phyloP scores from a whole-genome alignment of 441 rosid species.

The Erodium chrysanthum region DNA sequence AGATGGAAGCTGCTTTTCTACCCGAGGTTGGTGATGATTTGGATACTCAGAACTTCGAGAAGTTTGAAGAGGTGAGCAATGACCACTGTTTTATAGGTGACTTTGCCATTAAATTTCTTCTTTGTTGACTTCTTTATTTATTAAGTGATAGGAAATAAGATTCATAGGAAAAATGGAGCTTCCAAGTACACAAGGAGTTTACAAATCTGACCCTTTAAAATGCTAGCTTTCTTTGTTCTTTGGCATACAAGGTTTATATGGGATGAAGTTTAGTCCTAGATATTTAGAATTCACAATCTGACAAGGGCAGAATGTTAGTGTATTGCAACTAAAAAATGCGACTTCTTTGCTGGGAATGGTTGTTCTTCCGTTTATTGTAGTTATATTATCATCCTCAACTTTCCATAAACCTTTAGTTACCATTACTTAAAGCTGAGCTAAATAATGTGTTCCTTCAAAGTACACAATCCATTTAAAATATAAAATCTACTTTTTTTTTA shows the following conservation, averaged over 20 bases:
- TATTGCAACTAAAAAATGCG: not conserved
- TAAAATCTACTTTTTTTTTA: too few species aligned
- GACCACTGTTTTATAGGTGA: not conserved
- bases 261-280: not conserved
- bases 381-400: not conserved
- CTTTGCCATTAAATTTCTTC: not conserved
- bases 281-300: not conserved
- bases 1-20: slow-evolving; percentile 44
- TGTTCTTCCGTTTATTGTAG: not conserved
- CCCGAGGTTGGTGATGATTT: slow-evolving; percentile 47
- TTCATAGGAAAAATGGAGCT: not conserved
- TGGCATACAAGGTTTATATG: not conserved
- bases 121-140: not conserved
- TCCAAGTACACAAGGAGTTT: not conserved
- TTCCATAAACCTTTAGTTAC: not conserved
- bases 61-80: slow-evolving; percentile 29
- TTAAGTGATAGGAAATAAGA: not conserved
- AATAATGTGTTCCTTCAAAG: too few species aligned
- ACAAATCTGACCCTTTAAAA: not conserved
- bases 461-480: too few species aligned
- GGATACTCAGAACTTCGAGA: slow-evolving; percentile 38
- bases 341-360: not conserved
- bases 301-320: not conserved
- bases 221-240: not conserved
- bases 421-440: not conserved